Conservation (phyloP, 768 basidiomycete genomes). For the Wakefieldia striispora region DNA sequence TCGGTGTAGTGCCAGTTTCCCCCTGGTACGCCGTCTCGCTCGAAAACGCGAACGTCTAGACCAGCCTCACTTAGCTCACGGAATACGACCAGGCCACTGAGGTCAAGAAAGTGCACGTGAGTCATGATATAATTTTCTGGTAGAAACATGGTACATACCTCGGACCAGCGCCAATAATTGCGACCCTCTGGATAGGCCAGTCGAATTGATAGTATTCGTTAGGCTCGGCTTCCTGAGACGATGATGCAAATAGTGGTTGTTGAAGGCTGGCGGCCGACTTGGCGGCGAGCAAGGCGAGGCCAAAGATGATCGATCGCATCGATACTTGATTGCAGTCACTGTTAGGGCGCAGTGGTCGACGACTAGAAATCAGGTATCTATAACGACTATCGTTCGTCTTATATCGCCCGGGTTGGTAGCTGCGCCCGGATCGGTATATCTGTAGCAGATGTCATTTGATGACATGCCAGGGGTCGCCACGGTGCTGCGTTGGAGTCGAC, state of each 20-base stretch:
- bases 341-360: too few relatives aligned
- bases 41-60: constrained; percentile 17
- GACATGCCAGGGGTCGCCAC: too few relatives aligned
- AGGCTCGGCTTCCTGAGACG: neutral
- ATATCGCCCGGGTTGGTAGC: too few relatives aligned
- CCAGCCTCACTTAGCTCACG: constrained; percentile 14
- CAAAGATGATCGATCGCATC: neutral
- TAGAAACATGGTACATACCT: constrained; percentile 1
- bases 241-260: neutral
- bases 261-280: constrained; percentile 2
- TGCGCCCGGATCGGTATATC: too few relatives aligned
- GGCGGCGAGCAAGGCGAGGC: neutral
- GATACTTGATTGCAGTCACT: too few relatives aligned
- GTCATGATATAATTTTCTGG: neutral
- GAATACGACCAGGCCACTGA: constrained; percentile 14
- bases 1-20: constrained; percentile 20
- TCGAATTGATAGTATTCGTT: constrained; percentile 4
- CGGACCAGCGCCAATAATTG: constrained; percentile 15
- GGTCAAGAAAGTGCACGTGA: neutral
- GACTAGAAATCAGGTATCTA: too few relatives aligned
- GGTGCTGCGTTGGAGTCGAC: too few relatives aligned
- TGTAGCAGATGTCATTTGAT: too few relatives aligned
- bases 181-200: constrained; percentile 16
- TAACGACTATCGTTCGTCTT: too few relatives aligned
- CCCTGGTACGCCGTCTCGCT: constrained; percentile 12